A percentile compares a stretch with the other conserved stretches of the same genome.
phyloP scores from a whole-genome alignment of 257 asterid genomes.

The Nicotiana knightiana region DNA sequence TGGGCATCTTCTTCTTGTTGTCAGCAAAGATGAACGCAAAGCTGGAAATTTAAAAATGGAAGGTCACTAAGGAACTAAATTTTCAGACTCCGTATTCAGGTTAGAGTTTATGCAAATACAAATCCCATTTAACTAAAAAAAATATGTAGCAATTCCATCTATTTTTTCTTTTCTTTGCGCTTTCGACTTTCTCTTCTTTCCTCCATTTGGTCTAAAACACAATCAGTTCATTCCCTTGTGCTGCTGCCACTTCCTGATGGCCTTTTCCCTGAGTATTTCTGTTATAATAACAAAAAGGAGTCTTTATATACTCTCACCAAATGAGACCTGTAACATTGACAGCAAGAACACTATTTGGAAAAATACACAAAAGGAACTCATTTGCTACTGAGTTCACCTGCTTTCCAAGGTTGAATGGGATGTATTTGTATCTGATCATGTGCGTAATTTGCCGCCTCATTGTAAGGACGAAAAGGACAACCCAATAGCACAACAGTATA shows the following conservation, averaged over 20 bases:
- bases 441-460: constrained; percentile 91
- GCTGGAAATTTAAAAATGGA: constrained; percentile 20
- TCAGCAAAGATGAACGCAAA: not conserved
- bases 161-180: not conserved
- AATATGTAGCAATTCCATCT: constrained; percentile 11
- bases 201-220: constrained; percentile 8
- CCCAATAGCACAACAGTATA: constrained; percentile 67
- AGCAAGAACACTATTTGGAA: not conserved
- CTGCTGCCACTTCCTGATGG: constrained; percentile 49
- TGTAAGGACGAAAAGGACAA: constrained; percentile 69
- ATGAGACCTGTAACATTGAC: not conserved
- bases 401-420: constrained; percentile 36
- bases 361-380: constrained; percentile 7
- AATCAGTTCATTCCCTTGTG: constrained; percentile 49
- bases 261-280: constrained; percentile 66
- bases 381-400: constrained; percentile 23
- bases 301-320: not conserved
- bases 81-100: not conserved
- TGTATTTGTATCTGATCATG: constrained; percentile 77
- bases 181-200: not conserved
- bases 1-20: too few relatives aligned
- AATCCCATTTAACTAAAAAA: constrained; percentile 25
- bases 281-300: constrained; percentile 22
- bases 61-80: not conserved
- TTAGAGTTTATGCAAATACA: constrained; percentile 33